Evolutionary conservation across 495 filamentous ascomycete species (phyloP), one percentile per base, ranked within the genome.

Genomic region (Neurospora terricola): DNA sequence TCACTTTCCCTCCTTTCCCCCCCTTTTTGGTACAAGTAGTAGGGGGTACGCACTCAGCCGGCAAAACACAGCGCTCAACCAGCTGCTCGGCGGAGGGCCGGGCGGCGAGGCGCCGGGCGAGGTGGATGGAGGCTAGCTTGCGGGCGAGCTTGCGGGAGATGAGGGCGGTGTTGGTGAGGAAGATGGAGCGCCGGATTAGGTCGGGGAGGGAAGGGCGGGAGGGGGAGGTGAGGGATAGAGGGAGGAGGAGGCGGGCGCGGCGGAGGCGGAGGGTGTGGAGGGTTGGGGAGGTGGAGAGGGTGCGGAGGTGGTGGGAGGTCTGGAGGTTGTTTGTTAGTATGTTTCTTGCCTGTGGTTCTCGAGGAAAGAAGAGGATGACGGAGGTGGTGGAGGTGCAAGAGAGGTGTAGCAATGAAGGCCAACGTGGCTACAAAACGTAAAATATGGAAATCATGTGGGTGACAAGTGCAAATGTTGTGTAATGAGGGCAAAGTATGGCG

Each of bases 281-380:
- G 71, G 88, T 81, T 6, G 89, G 89, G 62, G 87, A 80, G 59
- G 87, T 81, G 40, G 83, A 85, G 76, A 90, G 84, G 36, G 73
- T 72, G 38, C 88, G 85, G 69, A 90, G 84, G 73, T 83, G 86
- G 76, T 87, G 88, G 68, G 84, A 87, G 38, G 86, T 87, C 87
- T 88, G 79, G 40, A 75, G 3, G 45, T 23, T 38, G 59, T 74
- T 43, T 70, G 48, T 69, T 36, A 71, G 37, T 69, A 43, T 72
- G 6, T 11, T 27, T 27, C 11, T 54, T 37, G 23, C 10, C 27
- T 23, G 70, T 30, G 30, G 43, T 27, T 11, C 36, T 30, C 18
- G 40, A 71, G 70, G 68, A 70, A 12, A 66, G 42, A 21, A 38
- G 43, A 34, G 10, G 38, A 34, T 21, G 16, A 70, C 54, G 38